A percentile compares a stretch with the other conserved stretches of the same genome.
phyloP scores from a whole-genome alignment of 129 eudicot species.

The Tanacetum coccineum region DNA sequence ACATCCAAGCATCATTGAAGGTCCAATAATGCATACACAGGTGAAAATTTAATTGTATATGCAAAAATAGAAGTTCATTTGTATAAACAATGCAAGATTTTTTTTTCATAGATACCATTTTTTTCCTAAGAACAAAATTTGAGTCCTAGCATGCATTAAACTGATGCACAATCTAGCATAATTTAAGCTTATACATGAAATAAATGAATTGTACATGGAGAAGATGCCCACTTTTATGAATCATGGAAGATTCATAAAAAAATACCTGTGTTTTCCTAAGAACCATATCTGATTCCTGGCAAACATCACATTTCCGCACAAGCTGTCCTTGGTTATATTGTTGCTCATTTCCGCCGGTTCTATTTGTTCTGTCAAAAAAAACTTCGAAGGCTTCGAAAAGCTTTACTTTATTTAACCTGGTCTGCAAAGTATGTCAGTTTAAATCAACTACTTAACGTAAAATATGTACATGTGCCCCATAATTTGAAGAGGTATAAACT shows the following conservation, averaged over 20 bases:
- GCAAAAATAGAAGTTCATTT: too few relatives aligned
- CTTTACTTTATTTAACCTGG: conserved; percentile 69
- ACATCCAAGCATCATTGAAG: conserved; percentile 4
- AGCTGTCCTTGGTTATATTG: conserved; percentile 43
- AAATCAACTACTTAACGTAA: conserved; percentile 4
- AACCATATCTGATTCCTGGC: conserved; percentile 79
- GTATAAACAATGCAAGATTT: too few relatives aligned
- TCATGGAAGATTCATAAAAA: background rate
- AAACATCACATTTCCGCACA: conserved; percentile 72
- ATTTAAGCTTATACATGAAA: too few relatives aligned
- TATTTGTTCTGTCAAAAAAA: conserved; percentile 85
- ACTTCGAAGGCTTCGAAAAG: conserved; percentile 80
- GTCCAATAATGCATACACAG: conserved; percentile 6
- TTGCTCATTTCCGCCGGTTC: conserved; percentile 53
- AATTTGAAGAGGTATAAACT: conserved; percentile 10
- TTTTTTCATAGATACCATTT: too few relatives aligned
- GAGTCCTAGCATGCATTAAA: too few relatives aligned
- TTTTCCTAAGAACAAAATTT: background rate
- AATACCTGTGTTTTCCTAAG: conserved; percentile 75
- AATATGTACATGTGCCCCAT: background rate
- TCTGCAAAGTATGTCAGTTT: conserved; percentile 45
- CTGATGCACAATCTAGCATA: too few relatives aligned
- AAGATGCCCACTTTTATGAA: conserved; percentile 5
- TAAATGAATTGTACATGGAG: background rate
- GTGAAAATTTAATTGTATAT: background rate